phyloP scores from a whole-genome alignment of 805 yeast genomes.

The Ogataea nakhonphanomensis region DNA sequence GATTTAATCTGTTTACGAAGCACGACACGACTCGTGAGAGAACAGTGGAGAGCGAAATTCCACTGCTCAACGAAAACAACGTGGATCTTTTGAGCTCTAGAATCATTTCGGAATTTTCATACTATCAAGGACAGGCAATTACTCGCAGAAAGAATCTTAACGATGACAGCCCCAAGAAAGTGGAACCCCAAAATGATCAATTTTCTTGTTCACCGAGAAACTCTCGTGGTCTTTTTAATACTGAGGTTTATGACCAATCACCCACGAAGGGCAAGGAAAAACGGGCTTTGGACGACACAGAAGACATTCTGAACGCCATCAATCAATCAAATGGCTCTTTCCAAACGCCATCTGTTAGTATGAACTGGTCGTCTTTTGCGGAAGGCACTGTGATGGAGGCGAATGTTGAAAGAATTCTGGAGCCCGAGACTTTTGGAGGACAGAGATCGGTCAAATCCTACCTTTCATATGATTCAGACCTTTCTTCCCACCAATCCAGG shows the following conservation, averaged over 20 bases:
- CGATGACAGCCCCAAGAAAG: no score
- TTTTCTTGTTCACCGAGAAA: constrained; percentile 18
- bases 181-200: constrained; percentile 19
- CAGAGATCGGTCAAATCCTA: constrained; percentile 10
- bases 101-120: constrained; percentile 54
- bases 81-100: constrained; percentile 68
- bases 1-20: constrained; percentile 5
- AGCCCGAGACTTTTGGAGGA: constrained; percentile 16
- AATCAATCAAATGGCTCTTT: constrained; percentile 27
- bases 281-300: constrained; percentile 10
- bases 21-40: background rate
- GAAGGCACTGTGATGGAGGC: constrained; percentile 13
- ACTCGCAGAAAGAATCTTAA: constrained; percentile 15
- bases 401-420: constrained; percentile 22
- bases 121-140: constrained; percentile 25
- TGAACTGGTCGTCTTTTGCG: constrained; percentile 36
- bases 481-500: constrained; percentile 1
- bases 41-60: constrained; percentile 1
- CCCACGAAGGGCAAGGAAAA: constrained; percentile 20
- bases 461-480: constrained; percentile 4
- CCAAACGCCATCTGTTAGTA: constrained; percentile 33
- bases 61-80: constrained; percentile 28
- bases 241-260: constrained; percentile 6
- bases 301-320: constrained; percentile 17
- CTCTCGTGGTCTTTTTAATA: constrained; percentile 1